Percentiles rank a stretch among this genome's conserved stretches.
These are phyloP conservation scores for Trametes sp. DNA, from an alignment of 1,284 basidiomycete genomes.

Conservation along the genomic window DNA sequence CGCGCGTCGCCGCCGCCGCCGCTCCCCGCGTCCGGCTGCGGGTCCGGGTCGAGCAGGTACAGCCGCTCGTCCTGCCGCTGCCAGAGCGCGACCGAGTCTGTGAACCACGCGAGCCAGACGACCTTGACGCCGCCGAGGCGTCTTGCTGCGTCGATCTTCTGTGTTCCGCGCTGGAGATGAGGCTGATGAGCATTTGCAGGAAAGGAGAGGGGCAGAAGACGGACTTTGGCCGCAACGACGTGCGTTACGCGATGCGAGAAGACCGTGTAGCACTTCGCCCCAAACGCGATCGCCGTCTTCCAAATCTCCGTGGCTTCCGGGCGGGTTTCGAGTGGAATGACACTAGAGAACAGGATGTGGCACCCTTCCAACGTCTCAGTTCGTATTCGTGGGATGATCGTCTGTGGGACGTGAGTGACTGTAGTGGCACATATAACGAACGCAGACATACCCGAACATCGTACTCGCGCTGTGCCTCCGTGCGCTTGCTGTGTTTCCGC, in stretches of 20 bases:
- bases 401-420: constrained; percentile 49
- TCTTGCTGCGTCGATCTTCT: constrained; percentile 87
- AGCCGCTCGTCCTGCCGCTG: constrained; percentile 71
- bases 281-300: constrained; percentile 88
- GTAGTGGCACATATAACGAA: neutral
- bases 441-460: constrained; percentile 69
- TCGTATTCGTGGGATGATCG: constrained; percentile 87
- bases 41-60: constrained; percentile 67
- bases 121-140: constrained; percentile 76
- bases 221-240: constrained; percentile 87
- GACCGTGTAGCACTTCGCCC: constrained; percentile 81
- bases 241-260: constrained; percentile 82
- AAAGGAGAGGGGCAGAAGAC: constrained; percentile 17
- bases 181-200: neutral
- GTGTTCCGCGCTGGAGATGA: constrained; percentile 76
- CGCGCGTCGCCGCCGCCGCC: constrained; percentile 28
- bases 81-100: constrained; percentile 87
- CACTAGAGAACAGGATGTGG: constrained; percentile 90
- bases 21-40: constrained; percentile 19
- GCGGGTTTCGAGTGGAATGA: constrained; percentile 86
- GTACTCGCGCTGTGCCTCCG: constrained; percentile 44
- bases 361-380: constrained; percentile 77
- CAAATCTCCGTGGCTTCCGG: constrained; percentile 89
- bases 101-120: constrained; percentile 91
- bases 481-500: constrained; percentile 42